phyloP scores from a whole-genome alignment of 768 basidiomycete species.

The Tulasnella sp. region DNA sequence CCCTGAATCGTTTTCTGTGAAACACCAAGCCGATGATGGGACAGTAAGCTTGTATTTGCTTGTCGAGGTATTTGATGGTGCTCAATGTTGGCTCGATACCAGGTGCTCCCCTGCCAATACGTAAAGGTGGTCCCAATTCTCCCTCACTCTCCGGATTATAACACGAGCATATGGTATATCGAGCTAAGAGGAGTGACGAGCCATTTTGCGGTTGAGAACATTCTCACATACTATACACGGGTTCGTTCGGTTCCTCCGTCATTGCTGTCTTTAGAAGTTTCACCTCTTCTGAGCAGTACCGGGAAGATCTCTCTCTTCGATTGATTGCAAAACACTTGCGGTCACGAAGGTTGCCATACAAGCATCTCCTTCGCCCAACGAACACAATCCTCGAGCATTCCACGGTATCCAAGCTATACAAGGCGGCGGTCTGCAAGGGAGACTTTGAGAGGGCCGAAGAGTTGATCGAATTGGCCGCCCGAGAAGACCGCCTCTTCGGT shows the following conservation, averaged over 20 bases:
- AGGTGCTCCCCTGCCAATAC: conserved; percentile 57
- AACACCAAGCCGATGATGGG: conserved; percentile 54
- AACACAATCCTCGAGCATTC: conserved; percentile 65
- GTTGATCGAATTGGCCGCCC: conserved; percentile 49
- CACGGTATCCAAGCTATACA: conserved; percentile 61
- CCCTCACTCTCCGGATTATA: conserved; percentile 67
- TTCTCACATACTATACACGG: not conserved
- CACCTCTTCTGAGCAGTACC: not conserved
- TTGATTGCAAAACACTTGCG: conserved; percentile 74
- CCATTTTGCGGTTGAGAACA: not conserved
- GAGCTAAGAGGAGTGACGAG: conserved; percentile 55
- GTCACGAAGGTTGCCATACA: conserved; percentile 64
- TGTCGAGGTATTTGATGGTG: too few relatives aligned
- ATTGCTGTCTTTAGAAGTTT: not conserved
- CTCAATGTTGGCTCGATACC: not conserved
- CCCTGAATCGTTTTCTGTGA: conserved; percentile 61
- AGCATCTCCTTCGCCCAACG: conserved; percentile 54
- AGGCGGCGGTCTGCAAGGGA: conserved; percentile 61
- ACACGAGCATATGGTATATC: conserved; percentile 77
- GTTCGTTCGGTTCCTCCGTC: not conserved
- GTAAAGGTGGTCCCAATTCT: conserved; percentile 73
- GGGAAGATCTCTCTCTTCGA: conserved; percentile 42
- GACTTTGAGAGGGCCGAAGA: conserved; percentile 58
- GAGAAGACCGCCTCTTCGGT: conserved; percentile 55
- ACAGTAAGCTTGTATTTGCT: conserved; percentile 23